Evolutionary conservation across 805 yeast genomes (phyloP).

Genomic region (Suhomyces pyralidae): DNA sequence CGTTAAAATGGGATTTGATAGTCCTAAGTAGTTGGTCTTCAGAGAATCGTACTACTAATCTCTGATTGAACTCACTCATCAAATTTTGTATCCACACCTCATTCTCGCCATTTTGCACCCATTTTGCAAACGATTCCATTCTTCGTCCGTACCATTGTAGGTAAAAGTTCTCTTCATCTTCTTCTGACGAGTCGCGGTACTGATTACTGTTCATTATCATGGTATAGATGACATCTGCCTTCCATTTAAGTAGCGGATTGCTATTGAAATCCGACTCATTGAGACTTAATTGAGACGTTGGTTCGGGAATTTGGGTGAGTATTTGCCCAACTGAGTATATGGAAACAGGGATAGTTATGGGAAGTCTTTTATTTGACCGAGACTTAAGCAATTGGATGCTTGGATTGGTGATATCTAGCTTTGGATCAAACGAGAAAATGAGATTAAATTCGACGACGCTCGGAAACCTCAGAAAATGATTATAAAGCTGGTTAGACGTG

Average conservation of each 20-base stretch:
- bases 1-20: slow-evolving; percentile 9
- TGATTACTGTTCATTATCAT: slow-evolving; percentile 29
- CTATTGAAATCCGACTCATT: slow-evolving; percentile 12
- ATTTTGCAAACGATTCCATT: slow-evolving; percentile 21
- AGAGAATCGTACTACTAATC: slow-evolving; percentile 14
- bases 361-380: slow-evolving; percentile 18
- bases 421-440: slow-evolving; percentile 36
- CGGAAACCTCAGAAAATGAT: slow-evolving; percentile 24
- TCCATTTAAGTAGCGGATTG: slow-evolving; percentile 31
- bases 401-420: slow-evolving; percentile 31
- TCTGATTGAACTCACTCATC: slow-evolving; percentile 19
- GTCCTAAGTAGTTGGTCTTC: slow-evolving; percentile 25
- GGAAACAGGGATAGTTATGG: slow-evolving; percentile 36
- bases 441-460: slow-evolving; percentile 21
- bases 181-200: slow-evolving; percentile 13
- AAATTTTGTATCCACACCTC: slow-evolving; percentile 12
- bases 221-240: slow-evolving; percentile 24
- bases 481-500: slow-evolving; percentile 33
- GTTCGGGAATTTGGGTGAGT: slow-evolving; percentile 18
- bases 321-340: slow-evolving; percentile 34
- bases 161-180: slow-evolving; percentile 16
- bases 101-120: slow-evolving; percentile 19
- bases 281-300: slow-evolving; percentile 14
- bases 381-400: slow-evolving; percentile 33
- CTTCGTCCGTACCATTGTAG: slow-evolving; percentile 26